Evolutionary conservation across 2,329 filamentous ascomycete species (phyloP), one percentile per base, ranked within the genome.

Genomic region (Verticillium nubilum): DNA sequence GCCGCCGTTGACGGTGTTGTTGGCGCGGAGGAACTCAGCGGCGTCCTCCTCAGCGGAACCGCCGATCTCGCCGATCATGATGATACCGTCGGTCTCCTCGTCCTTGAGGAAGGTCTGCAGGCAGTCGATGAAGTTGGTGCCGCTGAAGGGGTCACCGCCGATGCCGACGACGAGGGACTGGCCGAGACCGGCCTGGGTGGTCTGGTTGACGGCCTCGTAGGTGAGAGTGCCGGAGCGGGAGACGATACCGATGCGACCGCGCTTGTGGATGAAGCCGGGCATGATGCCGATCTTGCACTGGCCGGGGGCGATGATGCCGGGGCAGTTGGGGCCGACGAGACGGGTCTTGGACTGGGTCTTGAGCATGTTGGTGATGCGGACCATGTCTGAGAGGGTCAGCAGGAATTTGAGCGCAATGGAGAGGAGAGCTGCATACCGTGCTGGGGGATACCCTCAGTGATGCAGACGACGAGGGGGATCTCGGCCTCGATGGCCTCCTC

Each of bases 211-310:
- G 73, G 95, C 95, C 83, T 99, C 95, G 83, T 99, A 99, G 73
- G 95, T 99, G 65, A 99, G 88, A 68, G 95, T 99, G 72, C 95
- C 95, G 73, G 95, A 98, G 71, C 95, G 91, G 70, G 93, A 97
- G 78, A 99, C 95, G 77, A 99, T 98, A 73, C 95, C 95, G 74
- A 99, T 93, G 76, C 95, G 93, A 70, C 95, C 95, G 78, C 93
- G 92, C 87, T 98, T 98, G 88, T 99, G 95, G 82, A 99, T 98
- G 85, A 98, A 97, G 71, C 95, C 95, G 66, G 95, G 92, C 95
- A 99, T 98, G 82, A 99, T 99, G 74, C 95, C 95, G 73, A 99
- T 98, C 84, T 99, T 99, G 87, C 95, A 99, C 86, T 96, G 94
- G 70, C 94, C 95, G 62, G 86, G 86, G 59, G 84, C 94, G 78